phyloP scores from a whole-genome alignment of 257 asterid genomes.

The Lantana camara region DNA sequence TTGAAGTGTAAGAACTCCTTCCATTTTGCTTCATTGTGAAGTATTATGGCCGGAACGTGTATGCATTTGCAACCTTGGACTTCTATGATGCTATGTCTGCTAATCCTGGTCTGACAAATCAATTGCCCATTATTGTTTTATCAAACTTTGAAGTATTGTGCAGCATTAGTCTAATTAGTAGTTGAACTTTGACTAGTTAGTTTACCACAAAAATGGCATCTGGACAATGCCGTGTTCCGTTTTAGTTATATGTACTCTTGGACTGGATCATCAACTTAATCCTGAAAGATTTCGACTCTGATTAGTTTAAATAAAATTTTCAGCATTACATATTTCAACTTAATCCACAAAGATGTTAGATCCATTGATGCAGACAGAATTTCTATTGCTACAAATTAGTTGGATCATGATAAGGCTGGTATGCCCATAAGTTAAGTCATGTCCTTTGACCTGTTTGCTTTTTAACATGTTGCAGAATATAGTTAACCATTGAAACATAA shows the following conservation, averaged over 20 bases:
- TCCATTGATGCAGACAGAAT: neutral
- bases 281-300: neutral
- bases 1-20: conserved; percentile 18
- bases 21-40: conserved; percentile 9
- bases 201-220: neutral
- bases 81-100: neutral
- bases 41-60: too few relatives aligned
- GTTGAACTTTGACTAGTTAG: neutral
- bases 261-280: conserved; percentile 11
- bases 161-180: neutral
- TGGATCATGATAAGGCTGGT: neutral
- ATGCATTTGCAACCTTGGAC: too few relatives aligned
- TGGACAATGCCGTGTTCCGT: neutral
- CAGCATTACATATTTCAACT: conserved; percentile 7
- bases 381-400: conserved; percentile 4
- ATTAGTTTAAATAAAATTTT: conserved; percentile 12
- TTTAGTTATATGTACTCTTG: neutral
- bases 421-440: conserved; percentile 8
- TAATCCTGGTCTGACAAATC: too few relatives aligned
- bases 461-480: conserved; percentile 7
- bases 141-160: neutral
- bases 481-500: neutral
- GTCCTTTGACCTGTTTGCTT: neutral
- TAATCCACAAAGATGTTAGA: too few relatives aligned
- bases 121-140: neutral